phyloP scores from a whole-genome alignment of 1,284 basidiomycete genomes.

The Trametes versicolor region DNA sequence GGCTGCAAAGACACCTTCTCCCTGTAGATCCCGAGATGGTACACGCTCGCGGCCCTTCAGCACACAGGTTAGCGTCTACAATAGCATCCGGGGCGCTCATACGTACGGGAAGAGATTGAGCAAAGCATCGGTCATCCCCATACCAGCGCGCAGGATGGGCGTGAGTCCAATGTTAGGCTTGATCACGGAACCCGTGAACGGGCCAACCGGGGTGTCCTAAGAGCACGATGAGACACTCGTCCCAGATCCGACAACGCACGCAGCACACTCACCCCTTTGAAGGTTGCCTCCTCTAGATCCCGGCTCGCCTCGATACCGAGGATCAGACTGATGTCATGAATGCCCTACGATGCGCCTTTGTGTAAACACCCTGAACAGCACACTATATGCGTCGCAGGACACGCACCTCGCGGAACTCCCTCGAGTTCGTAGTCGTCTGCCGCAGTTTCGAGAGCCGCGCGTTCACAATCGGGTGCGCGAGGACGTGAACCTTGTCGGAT shows the following conservation, averaged over 20 bases:
- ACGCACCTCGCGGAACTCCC: constrained; percentile 81
- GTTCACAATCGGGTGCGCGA: constrained; percentile 79
- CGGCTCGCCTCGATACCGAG: constrained; percentile 82
- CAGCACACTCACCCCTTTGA: constrained; percentile 66
- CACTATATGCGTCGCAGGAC: not conserved
- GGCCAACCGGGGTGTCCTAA: constrained; percentile 72
- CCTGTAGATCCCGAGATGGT: constrained; percentile 91
- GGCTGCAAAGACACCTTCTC: constrained; percentile 93
- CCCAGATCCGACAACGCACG: not conserved
- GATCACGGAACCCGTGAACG: constrained; percentile 72
- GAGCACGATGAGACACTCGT: constrained; percentile 3
- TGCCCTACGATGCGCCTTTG: constrained; percentile 52
- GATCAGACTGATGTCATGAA: constrained; percentile 76
- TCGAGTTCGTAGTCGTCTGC: constrained; percentile 66
- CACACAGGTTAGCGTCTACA: not conserved
- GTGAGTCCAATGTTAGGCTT: constrained; percentile 86
- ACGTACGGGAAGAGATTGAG: constrained; percentile 83
- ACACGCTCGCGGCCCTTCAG: constrained; percentile 78
- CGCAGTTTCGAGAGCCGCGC: constrained; percentile 79
- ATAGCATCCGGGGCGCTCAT: not conserved
- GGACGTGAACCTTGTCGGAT: constrained; percentile 55
- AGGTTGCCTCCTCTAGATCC: constrained; percentile 65
- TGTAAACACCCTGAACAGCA: not conserved
- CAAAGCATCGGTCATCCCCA: constrained; percentile 93
- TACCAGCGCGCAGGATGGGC: constrained; percentile 91